Evolutionary conservation across 768 basidiomycete species (phyloP), one percentile per base, ranked within the genome.

Genomic region (Favolaschia claudopus): DNA sequence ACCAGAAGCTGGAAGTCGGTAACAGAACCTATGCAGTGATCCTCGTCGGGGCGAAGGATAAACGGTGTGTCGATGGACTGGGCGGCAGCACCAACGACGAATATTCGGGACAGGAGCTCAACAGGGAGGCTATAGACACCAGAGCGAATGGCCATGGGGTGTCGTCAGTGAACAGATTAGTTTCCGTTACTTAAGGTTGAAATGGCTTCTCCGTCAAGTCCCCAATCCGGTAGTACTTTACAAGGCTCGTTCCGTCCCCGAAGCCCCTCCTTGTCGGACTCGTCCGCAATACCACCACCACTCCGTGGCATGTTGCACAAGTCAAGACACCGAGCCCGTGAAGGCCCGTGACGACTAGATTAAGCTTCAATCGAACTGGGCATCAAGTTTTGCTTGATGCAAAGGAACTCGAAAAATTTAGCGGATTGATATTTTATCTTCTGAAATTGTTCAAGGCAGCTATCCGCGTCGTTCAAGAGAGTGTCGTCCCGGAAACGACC

Each of bases 61-160:
- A 83, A 84, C 3, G 83, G 83, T 2, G 81, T 79, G 38, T 73
- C 72, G 22, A 69, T 61, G 67, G 81, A 81, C 1, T 80, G 81
- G 44, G 78, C 76, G 28, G 70, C 71, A 39, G 81, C 74, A 55
- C 85, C 85, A n/a, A 86, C 74, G 54, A 79, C 63, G 70, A 88
- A 87, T 20, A 89, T 82, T 39, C 82, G 74, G 19, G 82, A 73
- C 54, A 89, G 74, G 48, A 89, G 76, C 63, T 89, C 88, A 49
- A 85, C 79, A 28, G 87, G 87, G 44, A 88, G 77, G 6, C 74
- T 66, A 66, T 82, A 74, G 50, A 86, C 59, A 33, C 39, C 49
- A 52, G 51, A 19, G n/a, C 38, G 4, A 15, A 38, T 52, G 19
- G 45, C 50, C 58, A 61, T 61, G 46, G 54, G 40, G 43, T 31